Evolutionary conservation across 139 green algal species (phyloP).

Genomic region (Coelastrella sp.): DNA sequence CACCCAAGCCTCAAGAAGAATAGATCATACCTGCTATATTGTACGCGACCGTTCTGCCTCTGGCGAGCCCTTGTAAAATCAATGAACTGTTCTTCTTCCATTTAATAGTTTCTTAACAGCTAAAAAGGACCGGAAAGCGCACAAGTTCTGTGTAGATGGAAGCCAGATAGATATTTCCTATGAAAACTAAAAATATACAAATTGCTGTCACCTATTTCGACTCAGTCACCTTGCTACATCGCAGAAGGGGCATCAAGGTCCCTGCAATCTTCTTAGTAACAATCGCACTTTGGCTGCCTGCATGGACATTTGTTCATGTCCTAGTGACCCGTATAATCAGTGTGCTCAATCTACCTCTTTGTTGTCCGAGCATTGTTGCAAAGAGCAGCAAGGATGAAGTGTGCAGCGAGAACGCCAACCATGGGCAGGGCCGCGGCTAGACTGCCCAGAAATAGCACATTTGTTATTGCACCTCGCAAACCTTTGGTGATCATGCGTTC

Average conservation of each 20-base stretch:
- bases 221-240: not conserved
- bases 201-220: too few species aligned
- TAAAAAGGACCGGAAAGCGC: not conserved
- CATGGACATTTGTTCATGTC: too few species aligned
- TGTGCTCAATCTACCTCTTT: too few species aligned
- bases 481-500: not conserved
- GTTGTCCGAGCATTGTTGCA: too few species aligned
- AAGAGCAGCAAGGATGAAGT: not conserved
- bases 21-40: constrained; percentile 33
- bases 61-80: not conserved
- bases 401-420: not conserved
- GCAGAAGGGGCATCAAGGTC: too few species aligned
- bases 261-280: too few species aligned
- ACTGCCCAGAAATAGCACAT: not conserved
- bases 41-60: constrained; percentile 1
- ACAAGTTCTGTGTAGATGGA: too few species aligned
- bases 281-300: too few species aligned
- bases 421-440: not conserved
- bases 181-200: too few species aligned
- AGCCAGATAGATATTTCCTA: too few species aligned
- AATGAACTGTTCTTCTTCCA: constrained; percentile 40
- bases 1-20: not conserved
- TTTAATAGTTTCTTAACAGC: not conserved
- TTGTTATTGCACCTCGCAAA: not conserved
- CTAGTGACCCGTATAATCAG: too few species aligned